Evolutionary conservation across 345 rosid species (phyloP).

Genomic region (Aquilaria sinensis): DNA sequence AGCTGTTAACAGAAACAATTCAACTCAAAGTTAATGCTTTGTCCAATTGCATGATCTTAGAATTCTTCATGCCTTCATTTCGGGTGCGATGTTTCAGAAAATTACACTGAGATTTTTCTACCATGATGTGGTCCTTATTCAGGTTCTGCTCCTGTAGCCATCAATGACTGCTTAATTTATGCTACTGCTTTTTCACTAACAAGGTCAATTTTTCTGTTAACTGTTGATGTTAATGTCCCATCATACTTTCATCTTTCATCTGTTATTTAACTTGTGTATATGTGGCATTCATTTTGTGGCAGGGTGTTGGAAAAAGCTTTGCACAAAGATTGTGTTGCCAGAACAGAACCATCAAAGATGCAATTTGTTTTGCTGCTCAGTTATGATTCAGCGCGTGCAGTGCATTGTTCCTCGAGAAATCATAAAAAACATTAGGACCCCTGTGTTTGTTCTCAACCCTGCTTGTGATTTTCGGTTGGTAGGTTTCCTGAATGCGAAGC

Average conservation of each 20-base stretch:
- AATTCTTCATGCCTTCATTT: too few relatives aligned
- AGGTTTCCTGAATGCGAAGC: constrained; percentile 13
- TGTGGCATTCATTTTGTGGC: constrained; percentile 2
- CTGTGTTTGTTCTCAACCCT: constrained; percentile 62
- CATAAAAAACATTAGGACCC: constrained; percentile 51
- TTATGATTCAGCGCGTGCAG: constrained; percentile 21
- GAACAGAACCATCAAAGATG: constrained; percentile 27
- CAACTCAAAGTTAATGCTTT: too few relatives aligned
- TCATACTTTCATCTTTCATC: background rate
- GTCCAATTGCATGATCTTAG: too few relatives aligned
- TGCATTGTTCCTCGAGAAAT: constrained; percentile 70
- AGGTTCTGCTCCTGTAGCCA: constrained; percentile 35
- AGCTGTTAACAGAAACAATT: too few relatives aligned
- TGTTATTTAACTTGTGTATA: background rate
- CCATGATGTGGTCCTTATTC: constrained; percentile 46
- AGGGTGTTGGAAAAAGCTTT: constrained; percentile 59
- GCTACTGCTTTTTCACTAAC: background rate
- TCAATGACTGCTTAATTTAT: background rate
- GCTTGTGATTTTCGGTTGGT: constrained; percentile 96
- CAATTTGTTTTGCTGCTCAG: background rate
- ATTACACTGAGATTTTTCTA: constrained; percentile 57
- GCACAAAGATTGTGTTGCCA: constrained; percentile 36
- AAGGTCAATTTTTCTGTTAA: background rate
- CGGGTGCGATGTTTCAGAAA: constrained; percentile 39
- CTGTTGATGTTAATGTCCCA: background rate